Evolutionary conservation across 2,329 filamentous ascomycete species (phyloP), one percentile per base, ranked within the genome.

Genomic region (Colletotrichum theobromicola): DNA sequence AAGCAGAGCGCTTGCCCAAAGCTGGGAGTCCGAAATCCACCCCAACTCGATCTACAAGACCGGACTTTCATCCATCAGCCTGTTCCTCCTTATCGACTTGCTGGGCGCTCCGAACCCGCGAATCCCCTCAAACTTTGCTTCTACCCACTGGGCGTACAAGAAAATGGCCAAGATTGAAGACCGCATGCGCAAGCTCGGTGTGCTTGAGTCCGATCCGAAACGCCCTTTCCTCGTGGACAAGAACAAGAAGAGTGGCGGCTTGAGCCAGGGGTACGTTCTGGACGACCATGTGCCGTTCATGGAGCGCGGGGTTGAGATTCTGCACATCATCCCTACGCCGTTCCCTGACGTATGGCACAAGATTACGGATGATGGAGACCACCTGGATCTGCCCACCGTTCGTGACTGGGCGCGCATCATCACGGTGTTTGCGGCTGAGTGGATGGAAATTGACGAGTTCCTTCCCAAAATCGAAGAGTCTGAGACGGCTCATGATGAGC

Each of bases 241-340:
- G 2, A 85, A 87, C 24, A 94, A 93, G 64, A 82, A 81, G 28
- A 80, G 86, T 63, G 83, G 68, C 60, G 79, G 78, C 46, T 87
- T 93, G 79, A 84, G 76, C 55, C 82, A 80, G 68, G 88, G 82
- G 60, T 91, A 84, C 74, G 91, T 98, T 12, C 88, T 92, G 76
- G 97, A 99, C 81, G 97, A 99, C 80, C 97, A 99, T 82, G 83
- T 98, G 7, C 97, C 97, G 1, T 99, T 99, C 79, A 92, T 98
- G 88, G 87, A 87, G 42, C 90, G 95, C 42, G 97, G 97, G 2
- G 96, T 98, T 0, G 93, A 97, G 32, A 89, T 98, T 18, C 83
- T 99, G 72, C 97, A 99, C 84, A 84, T 99, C 30, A 98, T 99
- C 72, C 95, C 96, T 0, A 89, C 87, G 5, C 93, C 93, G 0